Evolutionary conservation across 352 stramenopile species (phyloP).

Genomic region (Phytophthora pinifolia): DNA sequence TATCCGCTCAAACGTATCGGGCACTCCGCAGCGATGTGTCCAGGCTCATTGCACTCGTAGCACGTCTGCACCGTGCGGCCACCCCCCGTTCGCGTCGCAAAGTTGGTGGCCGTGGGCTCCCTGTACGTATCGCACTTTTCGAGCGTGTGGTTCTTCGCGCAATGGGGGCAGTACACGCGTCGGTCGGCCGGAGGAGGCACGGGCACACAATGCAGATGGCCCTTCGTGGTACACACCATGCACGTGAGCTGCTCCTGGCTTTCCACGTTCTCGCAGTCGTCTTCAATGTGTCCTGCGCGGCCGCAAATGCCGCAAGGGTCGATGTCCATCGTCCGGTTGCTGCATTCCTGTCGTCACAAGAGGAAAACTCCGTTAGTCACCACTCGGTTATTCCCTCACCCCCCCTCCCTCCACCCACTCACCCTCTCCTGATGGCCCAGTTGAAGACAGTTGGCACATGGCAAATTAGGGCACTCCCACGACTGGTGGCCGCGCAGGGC

Average conservation of each 20-base stretch:
- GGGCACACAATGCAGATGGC: constrained; percentile 73
- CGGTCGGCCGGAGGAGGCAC: constrained; percentile 66
- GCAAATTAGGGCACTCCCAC: constrained; percentile 66
- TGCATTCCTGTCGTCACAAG: constrained; percentile 44
- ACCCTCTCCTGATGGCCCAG: constrained; percentile 67
- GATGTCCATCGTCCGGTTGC: constrained; percentile 43
- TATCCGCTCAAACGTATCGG: constrained; percentile 46
- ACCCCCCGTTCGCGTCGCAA: constrained; percentile 38
- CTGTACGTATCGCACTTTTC: constrained; percentile 46
- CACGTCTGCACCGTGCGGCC: constrained; percentile 63
- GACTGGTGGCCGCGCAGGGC: constrained; percentile 70
- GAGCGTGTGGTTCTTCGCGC: constrained; percentile 55
- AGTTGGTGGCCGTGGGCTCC: constrained; percentile 45
- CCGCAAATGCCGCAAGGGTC: constrained; percentile 58
- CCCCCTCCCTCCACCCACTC: too few species aligned
- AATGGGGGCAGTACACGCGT: constrained; percentile 72
- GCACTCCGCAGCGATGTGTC: constrained; percentile 76
- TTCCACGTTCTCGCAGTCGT: constrained; percentile 41
- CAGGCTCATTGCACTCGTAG: constrained; percentile 67
- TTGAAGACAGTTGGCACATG: constrained; percentile 67
- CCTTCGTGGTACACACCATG: constrained; percentile 69
- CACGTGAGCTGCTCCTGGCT: constrained; percentile 45
- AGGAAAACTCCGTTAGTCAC: too few species aligned
- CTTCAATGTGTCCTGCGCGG: constrained; percentile 46
- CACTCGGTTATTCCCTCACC: too few species aligned